Base-by-base conservation (phyloP, 805 yeast species). In the Zygosaccharomyces bailii region DNA sequence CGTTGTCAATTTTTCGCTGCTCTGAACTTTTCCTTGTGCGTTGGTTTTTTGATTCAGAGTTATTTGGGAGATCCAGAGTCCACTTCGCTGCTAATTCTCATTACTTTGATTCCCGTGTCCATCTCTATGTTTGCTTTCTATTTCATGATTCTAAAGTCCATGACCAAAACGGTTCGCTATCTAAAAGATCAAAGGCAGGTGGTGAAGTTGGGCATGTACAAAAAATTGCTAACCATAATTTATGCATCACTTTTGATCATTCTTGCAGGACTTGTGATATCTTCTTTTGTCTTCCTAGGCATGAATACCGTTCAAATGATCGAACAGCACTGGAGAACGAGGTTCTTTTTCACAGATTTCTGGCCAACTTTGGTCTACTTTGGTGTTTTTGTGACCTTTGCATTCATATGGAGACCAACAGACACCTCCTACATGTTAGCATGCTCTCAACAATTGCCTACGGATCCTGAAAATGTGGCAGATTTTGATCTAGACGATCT, bases 341-440 rank as follows among this genome's bases (percentile, higher is more conserved):
- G 95, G 59, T 90, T 87, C 71, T 88, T 93, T 57, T 67, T 88
- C 43, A 75, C 84, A 35, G 96, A 91, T 56, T 95, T 95, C 70
- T 90, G 98, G 96, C 96, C 96, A 31, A 82, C 95, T 39, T 75
- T 88, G 39, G 83, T 89, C 10, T 93, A 88, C 68, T 87, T 86
- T 60, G 67, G 82, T 38, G 90, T 90, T 30, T 90, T 93, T 63
- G 76, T 84, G 56, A 78, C 89, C 7, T 74, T 93, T 51, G 86
- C 96, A 4, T 79, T 89, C 71, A 78, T 93, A 51, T 93, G 99
- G 99, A 83, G 99, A 66, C 99, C 99, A 43, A 91, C 97, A 0
- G 93, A 85, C 55, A 88, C 96, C 32, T 89, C 96, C 46, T 86
- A 90, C 59, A 83, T 95, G 79, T 78, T 93, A 60, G 98, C 97